Percentiles rank a stretch among this genome's conserved stretches.
Evolutionary conservation across 129 eudicot species (phyloP).

Genomic region (Lactuca sativa): DNA sequence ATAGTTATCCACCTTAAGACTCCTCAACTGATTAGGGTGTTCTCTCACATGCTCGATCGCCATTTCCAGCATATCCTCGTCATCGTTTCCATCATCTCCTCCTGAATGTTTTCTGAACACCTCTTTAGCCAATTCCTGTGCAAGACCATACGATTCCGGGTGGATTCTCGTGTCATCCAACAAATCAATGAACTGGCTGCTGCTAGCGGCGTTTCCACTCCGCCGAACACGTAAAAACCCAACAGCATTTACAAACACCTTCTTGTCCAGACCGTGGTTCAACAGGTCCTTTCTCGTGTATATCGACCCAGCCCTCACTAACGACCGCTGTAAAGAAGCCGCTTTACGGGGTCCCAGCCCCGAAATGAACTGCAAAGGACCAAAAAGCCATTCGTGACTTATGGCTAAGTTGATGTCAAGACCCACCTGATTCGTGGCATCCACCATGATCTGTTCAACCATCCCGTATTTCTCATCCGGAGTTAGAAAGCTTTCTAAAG

Average conservation of each 20-base stretch:
- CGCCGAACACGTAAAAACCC: slow-evolving; percentile 91
- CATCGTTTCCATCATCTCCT: slow-evolving; percentile 59
- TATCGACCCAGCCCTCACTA: slow-evolving; percentile 77
- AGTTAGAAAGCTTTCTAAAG: slow-evolving; percentile 73
- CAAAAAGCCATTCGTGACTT: slow-evolving; percentile 94
- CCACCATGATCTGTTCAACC: slow-evolving; percentile 97
- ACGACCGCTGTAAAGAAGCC: slow-evolving; percentile 78
- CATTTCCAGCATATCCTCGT: slow-evolving; percentile 78
- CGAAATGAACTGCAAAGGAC: slow-evolving; percentile 85
- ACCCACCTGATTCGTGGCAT: slow-evolving; percentile 90
- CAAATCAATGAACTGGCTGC: slow-evolving; percentile 75
- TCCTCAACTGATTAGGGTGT: slow-evolving; percentile 50
- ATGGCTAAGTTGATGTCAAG: slow-evolving; percentile 85
- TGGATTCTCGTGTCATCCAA: slow-evolving; percentile 95
- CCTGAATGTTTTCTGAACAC: slow-evolving; percentile 43
- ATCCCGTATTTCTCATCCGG: slow-evolving; percentile 93
- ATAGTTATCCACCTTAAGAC: slow-evolving; percentile 55
- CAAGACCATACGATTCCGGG: slow-evolving; percentile 85
- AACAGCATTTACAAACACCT: slow-evolving; percentile 87
- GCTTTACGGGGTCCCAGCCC: slow-evolving; percentile 98
- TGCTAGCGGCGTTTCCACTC: slow-evolving; percentile 80
- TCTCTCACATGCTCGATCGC: slow-evolving; percentile 94
- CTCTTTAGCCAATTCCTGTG: slow-evolving; percentile 93
- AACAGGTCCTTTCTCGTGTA: slow-evolving; percentile 76
- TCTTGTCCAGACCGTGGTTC: slow-evolving; percentile 80